These are phyloP conservation scores for Penicillium longicatenatum DNA, from an alignment of 495 filamentous ascomycete species.

Conservation along the genomic window DNA sequence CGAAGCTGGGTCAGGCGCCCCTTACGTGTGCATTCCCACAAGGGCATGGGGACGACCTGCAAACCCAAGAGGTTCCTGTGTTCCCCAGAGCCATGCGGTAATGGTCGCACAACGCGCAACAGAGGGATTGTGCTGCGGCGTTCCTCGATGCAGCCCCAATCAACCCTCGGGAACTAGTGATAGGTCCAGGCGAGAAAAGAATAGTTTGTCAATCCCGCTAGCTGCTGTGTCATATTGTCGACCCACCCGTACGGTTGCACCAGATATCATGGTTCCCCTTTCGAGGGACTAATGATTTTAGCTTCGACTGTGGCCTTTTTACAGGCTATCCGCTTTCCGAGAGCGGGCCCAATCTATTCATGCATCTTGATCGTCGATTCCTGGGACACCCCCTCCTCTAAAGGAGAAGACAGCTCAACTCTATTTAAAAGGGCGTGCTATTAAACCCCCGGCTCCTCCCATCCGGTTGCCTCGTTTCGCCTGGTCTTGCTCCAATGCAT, in stretches of 20 bases:
- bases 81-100: constrained; percentile 15
- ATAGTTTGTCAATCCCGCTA: constrained; percentile 22
- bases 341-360: constrained; percentile 17
- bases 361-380: constrained; percentile 24
- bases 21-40: constrained; percentile 12
- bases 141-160: constrained; percentile 12
- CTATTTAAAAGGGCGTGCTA: constrained; percentile 6
- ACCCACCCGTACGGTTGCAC: constrained; percentile 9
- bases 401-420: constrained; percentile 28
- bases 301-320: constrained; percentile 23
- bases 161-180: constrained; percentile 4
- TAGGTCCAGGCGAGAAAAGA: constrained; percentile 9
- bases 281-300: constrained; percentile 22
- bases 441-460: constrained; percentile 18
- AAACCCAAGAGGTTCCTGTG: neutral
- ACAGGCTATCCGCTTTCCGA: constrained; percentile 22
- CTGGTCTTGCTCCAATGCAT: constrained; percentile 5
- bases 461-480: constrained; percentile 22
- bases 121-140: constrained; percentile 9
- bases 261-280: constrained; percentile 10
- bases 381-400: constrained; percentile 13
- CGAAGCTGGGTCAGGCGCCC: constrained; percentile 9
- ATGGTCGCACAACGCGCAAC: constrained; percentile 12
- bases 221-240: constrained; percentile 32
- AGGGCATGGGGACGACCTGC: neutral